A percentile compares a stretch with the other conserved stretches of the same genome.
phyloP scores from a whole-genome alignment of 495 filamentous ascomycete genomes.

The Tuber calosporum region DNA sequence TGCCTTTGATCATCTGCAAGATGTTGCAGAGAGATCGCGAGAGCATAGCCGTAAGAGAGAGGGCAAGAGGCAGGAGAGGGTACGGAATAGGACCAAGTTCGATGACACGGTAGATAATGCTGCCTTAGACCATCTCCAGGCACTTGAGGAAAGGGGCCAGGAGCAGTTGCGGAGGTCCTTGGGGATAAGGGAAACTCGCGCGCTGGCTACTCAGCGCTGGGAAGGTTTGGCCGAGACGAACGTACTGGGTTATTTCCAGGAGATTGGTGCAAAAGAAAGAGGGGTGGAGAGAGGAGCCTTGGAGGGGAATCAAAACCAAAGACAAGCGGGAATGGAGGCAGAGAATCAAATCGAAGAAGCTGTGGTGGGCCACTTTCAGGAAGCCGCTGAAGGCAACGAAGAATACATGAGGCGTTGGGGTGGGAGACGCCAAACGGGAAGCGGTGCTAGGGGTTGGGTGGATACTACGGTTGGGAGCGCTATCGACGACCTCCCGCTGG shows the following conservation, averaged over 20 bases:
- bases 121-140: conserved; percentile 11
- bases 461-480: neutral
- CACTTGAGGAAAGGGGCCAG: conserved; percentile 8
- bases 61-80: conserved; percentile 10
- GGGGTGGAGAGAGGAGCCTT: conserved; percentile 1
- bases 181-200: neutral
- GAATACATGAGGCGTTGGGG: neutral
- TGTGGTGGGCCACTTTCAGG: neutral
- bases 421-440: neutral
- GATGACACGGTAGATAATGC: conserved; percentile 13
- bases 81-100: neutral
- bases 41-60: conserved; percentile 8
- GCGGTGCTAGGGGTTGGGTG: neutral
- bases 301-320: neutral
- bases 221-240: neutral
- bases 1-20: conserved; percentile 20
- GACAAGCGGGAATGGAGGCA: neutral
- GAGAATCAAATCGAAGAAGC: neutral
- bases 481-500: neutral
- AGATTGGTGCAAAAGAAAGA: neutral
- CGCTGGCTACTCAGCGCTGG: neutral
- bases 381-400: neutral
- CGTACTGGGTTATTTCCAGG: conserved; percentile 3
- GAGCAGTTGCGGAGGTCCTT: conserved; percentile 4
- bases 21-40: conserved; percentile 6